phyloP scores from a whole-genome alignment of 495 filamentous ascomycete species.

The Penicillium malachiteum region DNA sequence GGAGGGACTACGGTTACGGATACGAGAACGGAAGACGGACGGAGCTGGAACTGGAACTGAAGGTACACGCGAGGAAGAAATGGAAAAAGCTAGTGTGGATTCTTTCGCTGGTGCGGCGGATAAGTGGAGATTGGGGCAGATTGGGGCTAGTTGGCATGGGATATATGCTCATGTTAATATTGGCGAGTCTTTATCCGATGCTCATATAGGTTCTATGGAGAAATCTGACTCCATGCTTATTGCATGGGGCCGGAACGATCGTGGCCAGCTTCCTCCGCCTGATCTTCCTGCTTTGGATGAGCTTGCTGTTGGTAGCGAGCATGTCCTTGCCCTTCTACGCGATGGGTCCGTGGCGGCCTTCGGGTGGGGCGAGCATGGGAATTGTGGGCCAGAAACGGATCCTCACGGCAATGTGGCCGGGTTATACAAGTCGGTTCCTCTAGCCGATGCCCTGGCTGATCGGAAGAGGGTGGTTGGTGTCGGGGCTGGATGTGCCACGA shows the following conservation, averaged over 20 bases:
- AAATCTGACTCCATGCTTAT: conserved; percentile 12
- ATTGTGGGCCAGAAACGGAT: conserved; percentile 73
- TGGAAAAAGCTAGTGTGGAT: conserved; percentile 1
- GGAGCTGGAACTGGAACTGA: neutral
- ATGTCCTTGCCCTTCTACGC: conserved; percentile 67
- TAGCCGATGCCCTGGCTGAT: conserved; percentile 29
- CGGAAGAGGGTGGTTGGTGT: conserved; percentile 48
- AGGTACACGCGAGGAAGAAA: neutral
- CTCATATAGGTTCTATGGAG: neutral
- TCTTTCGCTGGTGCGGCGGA: neutral
- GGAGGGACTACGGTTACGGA: conserved; percentile 1
- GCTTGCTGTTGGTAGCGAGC: conserved; percentile 84
- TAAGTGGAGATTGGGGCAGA: conserved; percentile 28
- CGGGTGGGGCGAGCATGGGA: conserved; percentile 98
- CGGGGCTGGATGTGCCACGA: conserved; percentile 87
- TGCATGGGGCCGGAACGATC: conserved; percentile 76
- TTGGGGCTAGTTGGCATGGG: conserved; percentile 78
- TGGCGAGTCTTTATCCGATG: neutral
- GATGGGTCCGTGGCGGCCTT: conserved; percentile 66
- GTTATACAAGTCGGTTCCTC: conserved; percentile 59
- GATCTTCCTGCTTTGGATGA: conserved; percentile 48
- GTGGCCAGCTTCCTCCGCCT: conserved; percentile 70
- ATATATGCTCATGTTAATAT: conserved; percentile 58
- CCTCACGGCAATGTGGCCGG: conserved; percentile 63
- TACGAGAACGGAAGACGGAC: neutral